These are phyloP conservation scores for Aureobasidium namibiae DNA, from an alignment of 2,329 filamentous ascomycete genomes.

Conservation along the genomic window DNA sequence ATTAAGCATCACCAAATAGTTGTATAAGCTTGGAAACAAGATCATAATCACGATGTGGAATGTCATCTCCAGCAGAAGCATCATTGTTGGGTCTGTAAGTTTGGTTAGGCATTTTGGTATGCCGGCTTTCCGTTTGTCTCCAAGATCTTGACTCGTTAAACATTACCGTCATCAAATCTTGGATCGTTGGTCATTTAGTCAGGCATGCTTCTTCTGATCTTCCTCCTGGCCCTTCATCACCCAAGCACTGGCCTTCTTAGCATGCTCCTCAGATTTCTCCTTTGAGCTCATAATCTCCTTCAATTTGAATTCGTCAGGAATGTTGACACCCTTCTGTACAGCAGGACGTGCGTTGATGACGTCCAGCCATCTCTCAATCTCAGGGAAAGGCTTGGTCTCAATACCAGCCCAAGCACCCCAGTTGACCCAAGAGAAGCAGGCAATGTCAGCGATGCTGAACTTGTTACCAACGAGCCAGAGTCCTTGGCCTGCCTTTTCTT, in stretches of 20 bases:
- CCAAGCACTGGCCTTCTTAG: constrained; percentile 29
- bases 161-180: neutral
- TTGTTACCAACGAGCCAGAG: constrained; percentile 39
- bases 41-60: neutral
- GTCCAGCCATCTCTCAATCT: constrained; percentile 25
- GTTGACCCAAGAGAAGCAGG: constrained; percentile 39
- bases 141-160: neutral
- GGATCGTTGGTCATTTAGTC: neutral
- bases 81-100: neutral
- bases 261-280: constrained; percentile 30
- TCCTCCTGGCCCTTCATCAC: constrained; percentile 32
- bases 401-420: constrained; percentile 34
- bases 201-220: constrained; percentile 31
- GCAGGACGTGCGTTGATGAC: constrained; percentile 26
- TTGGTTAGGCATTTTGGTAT: neutral
- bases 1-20: neutral
- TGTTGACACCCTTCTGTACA: constrained; percentile 26
- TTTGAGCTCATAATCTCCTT: constrained; percentile 31
- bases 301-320: constrained; percentile 31
- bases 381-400: constrained; percentile 22
- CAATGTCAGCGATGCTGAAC: constrained; percentile 41
- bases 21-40: neutral
- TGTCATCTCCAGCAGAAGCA: neutral
- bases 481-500: constrained; percentile 20
- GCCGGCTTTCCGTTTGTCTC: neutral